Base-by-base conservation (phyloP, 139 green algal species). In the Chlamydomonas applanata region DNA sequence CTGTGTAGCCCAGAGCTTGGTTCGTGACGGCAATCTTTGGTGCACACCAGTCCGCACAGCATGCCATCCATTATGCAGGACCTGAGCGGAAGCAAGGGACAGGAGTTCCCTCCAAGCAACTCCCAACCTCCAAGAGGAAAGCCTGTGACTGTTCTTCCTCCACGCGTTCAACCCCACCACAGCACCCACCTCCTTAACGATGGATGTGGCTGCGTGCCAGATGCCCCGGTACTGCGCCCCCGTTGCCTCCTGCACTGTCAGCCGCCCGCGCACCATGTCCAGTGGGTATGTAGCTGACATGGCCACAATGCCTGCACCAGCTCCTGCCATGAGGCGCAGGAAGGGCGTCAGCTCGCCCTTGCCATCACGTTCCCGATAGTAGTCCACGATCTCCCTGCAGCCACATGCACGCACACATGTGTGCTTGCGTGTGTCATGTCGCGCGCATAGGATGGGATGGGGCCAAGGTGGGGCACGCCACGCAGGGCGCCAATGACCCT, bases 281-380 rank as follows among this genome's bases (percentile, higher is more conserved):
- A 99, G 84, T 5, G 95, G 96, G 74, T 99, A 99, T 0, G 95
- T 99, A 3, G 45, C 67, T 89, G 95, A 97, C 93, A 97, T 98
- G 14, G 95, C 92, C 33, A 97, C 86, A 53, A 98, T 98, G 75
- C 96, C 96, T 3, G 96, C 96, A 24, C 88, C 86, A 7, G 94
- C 96, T 9, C 96, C 96, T 14, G 94, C 94, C 11, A 81, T 57
- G 4, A 99, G 85, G 16, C 96, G 86, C 75, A 95, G 77, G 27
- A 90, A 49, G 0, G 96, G 96, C 1, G 89, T 98, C 57, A 99
- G 88, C 79, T 94, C 81, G 0, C 89, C 89, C 59, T 96, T 93
- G 32, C 93, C 91, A 27, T 87, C 91, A 17, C 78, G 78, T 40
- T 92, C 81, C 20, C 86, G 82, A 54, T 88, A 72, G 71, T 90